Conservation (phyloP, 495 filamentous ascomycete species). For the Lophiotrema nucula region DNA sequence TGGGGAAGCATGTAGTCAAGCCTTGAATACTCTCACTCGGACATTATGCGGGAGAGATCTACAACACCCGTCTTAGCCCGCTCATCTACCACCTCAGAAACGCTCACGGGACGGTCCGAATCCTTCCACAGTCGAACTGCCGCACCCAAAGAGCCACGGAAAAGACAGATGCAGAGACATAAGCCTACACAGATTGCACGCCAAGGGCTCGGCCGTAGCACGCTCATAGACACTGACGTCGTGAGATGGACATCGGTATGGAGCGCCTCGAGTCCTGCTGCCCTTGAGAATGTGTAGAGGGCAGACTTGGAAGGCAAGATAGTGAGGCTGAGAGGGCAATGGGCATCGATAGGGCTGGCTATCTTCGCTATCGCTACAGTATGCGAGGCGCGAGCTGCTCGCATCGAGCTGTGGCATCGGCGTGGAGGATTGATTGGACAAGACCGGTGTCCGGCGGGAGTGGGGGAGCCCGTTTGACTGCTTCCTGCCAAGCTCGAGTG, state of each 20-base stretch:
- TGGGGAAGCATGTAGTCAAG: too few species aligned
- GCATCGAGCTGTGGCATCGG: background rate
- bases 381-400: too few species aligned
- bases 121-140: too few species aligned
- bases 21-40: too few species aligned
- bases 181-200: conserved; percentile 12
- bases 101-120: conserved; percentile 1
- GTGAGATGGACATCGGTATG: background rate
- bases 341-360: background rate
- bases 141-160: background rate
- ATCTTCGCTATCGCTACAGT: too few species aligned
- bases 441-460: background rate
- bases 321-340: too few species aligned
- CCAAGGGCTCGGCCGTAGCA: conserved; percentile 31
- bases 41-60: too few species aligned
- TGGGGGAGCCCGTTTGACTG: conserved; percentile 5
- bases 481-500: conserved; percentile 15
- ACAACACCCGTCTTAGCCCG: conserved; percentile 4
- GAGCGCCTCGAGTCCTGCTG: background rate
- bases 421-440: conserved; percentile 31
- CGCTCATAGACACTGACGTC: conserved; percentile 6
- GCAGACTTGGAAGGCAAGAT: too few species aligned
- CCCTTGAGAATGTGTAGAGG: too few species aligned
- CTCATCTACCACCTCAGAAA: background rate
- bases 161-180: background rate